Conservation (phyloP, 305 asterid genomes). For the Salvia sclarea region DNA sequence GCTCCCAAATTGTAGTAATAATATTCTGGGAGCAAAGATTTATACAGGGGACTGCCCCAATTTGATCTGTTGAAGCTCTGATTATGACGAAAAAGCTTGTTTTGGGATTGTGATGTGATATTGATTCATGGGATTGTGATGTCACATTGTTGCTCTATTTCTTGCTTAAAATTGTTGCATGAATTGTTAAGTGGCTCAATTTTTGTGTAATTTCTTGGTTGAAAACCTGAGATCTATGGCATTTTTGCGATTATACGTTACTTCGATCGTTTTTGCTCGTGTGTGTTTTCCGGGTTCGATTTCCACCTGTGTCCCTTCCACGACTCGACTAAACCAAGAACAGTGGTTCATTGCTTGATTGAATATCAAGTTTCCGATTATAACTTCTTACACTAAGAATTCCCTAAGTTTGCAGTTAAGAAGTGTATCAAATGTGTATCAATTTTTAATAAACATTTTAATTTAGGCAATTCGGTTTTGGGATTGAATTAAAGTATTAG, state of each 20-base stretch:
- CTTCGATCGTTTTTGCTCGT: not conserved
- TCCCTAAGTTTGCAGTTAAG: too few species aligned
- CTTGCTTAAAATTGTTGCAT: not conserved
- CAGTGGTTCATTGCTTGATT: too few species aligned
- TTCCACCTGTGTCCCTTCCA: too few species aligned
- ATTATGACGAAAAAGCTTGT: slow-evolving; percentile 13
- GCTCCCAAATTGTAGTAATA: slow-evolving; percentile 32
- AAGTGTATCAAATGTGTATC: too few species aligned
- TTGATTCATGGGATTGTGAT: not conserved
- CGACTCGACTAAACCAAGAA: too few species aligned
- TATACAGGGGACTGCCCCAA: not conserved
- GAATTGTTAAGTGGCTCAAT: not conserved
- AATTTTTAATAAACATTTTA: too few species aligned
- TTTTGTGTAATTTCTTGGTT: slow-evolving; percentile 1
- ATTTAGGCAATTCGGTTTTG: not conserved
- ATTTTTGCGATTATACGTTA: not conserved
- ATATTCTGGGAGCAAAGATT: slow-evolving; percentile 31
- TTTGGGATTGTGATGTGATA: slow-evolving; percentile 15
- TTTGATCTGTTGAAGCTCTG: slow-evolving; percentile 1
- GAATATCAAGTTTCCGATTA: too few species aligned
- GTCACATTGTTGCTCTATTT: not conserved
- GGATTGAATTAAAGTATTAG: not conserved
- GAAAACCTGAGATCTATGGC: not conserved
- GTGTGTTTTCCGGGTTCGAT: not conserved
- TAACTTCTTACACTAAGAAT: too few species aligned